A percentile compares a stretch with the other conserved stretches of the same genome.
phyloP scores from a whole-genome alignment of 371 early-diverging fungal genomes.

The Furculomyces boomerangus region DNA sequence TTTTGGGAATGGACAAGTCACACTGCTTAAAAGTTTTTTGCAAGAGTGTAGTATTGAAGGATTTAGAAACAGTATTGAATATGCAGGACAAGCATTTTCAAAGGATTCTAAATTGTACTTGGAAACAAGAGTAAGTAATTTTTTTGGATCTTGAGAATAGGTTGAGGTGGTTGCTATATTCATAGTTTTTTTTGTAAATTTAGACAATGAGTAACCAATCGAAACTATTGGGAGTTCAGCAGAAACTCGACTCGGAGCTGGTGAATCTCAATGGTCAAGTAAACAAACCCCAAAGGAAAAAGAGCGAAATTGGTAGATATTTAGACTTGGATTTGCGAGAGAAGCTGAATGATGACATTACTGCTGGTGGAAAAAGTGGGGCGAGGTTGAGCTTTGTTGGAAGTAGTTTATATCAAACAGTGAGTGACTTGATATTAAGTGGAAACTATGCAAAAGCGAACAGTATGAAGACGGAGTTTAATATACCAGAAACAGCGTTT shows the following conservation, averaged over 20 bases:
- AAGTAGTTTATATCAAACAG: conserved; percentile 64
- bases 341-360: background rate
- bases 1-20: background rate
- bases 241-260: background rate
- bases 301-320: background rate
- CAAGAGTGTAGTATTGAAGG: background rate
- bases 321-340: background rate
- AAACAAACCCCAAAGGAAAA: background rate
- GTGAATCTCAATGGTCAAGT: background rate
- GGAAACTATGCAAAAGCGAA: conserved; percentile 52
- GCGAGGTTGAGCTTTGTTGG: conserved; percentile 43
- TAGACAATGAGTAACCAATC: background rate
- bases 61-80: background rate
- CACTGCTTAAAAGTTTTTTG: background rate
- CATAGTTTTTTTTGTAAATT: background rate
- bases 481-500: conserved; percentile 73
- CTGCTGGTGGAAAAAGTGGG: background rate
- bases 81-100: background rate
- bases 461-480: conserved; percentile 65
- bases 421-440: conserved; percentile 53
- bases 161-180: background rate
- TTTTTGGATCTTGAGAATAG: too few relatives aligned
- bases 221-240: background rate
- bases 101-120: background rate
- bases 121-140: background rate